Base-by-base conservation (phyloP, 1,139 yeast species). In the Meyerozyma smithsonii region DNA sequence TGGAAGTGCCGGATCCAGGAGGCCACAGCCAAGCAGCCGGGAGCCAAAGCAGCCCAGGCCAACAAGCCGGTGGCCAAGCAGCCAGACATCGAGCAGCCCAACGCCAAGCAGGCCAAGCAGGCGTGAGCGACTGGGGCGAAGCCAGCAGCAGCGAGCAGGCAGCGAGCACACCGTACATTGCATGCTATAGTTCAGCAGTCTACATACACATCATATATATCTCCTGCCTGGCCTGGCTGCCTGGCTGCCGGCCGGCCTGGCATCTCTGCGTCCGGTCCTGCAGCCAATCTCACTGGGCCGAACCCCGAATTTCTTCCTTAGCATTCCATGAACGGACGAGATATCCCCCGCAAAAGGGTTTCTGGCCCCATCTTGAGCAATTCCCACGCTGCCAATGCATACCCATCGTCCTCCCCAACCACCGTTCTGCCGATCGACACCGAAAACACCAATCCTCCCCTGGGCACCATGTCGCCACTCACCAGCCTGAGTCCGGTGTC, bases 1-100 rank as follows among this genome's bases (percentile, higher is more conserved):
- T 88, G 96, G 96, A 74, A 68, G 41, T 89, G 96, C 66, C 77
- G 70, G 53, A 66, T 72, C 14, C 49, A 55, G 42, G 48, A 55
- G 40, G 35, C 39, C 32, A 8, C 24, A 20, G n/a, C n/a, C n/a
- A n/a, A n/a, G n/a, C n/a, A n/a, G n/a, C n/a, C n/a, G n/a, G n/a
- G n/a, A n/a, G n/a, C n/a, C n/a, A n/a, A n/a, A n/a, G n/a, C n/a
- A n/a, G n/a, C n/a, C n/a, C n/a, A n/a, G n/a, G n/a, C n/a, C n/a
- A n/a, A n/a, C n/a, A n/a, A n/a, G n/a, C n/a, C n/a, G n/a, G n/a
- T n/a, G n/a, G n/a, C n/a, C n/a, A n/a, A n/a, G n/a, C n/a, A n/a
- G n/a, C n/a, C n/a, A n/a, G n/a, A n/a, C n/a, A n/a, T n/a, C n/a
- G n/a, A n/a, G n/a, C n/a, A n/a, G n/a, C n/a, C n/a, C n/a, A n/a